Evolutionary conservation across 2,329 filamentous ascomycete species (phyloP), one percentile per base, ranked within the genome.

Genomic region (Monascus ruber): DNA sequence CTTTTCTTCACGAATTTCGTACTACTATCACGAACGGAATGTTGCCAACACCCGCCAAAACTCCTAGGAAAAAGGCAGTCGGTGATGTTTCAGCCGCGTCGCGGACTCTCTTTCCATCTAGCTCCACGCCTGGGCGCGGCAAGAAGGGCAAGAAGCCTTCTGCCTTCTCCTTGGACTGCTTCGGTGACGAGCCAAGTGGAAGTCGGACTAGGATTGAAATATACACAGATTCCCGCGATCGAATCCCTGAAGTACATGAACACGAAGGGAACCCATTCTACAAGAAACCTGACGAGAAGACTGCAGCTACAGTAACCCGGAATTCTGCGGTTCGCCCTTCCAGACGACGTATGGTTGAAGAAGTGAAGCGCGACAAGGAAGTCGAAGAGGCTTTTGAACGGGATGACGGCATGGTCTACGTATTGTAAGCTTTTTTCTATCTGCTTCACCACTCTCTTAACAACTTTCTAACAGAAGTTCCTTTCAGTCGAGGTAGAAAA

Each of bases 161-260:
- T 36, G 63, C 59, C 24, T 70, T 65, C 44, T 68, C 65, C 1
- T 51, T 70, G 24, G 65, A 66, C 40, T 65, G 63, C 42, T 67
- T 68, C 34, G 52, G 54, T 26, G 55, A 62, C 9, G 53, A 62
- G 26, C 41, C 54, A 9, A 43, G 45, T 17, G 46, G 47, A 17
- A 51, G 45, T 24, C 59, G 64, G 32, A 55, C 59, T 4, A 58
- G 65, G 39, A 73, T 79, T 34, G 58, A 72, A 37, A 76, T 81
- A 44, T 80, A 70, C 59, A 79, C 75, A n/a, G 77, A 81, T 49
- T 72, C 73, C 25, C 72, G 76, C 47, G 76, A 79, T 51, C 71
- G 74, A 34, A 62, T 79, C 27, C 77, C 77, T 9, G 65, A 71
- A 36, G 42, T 69, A 2, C 72, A 74, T 45, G 53, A 65, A 4